phyloP scores from a whole-genome alignment of 2,329 filamentous ascomycete species.

The Verticillium isaacii region DNA sequence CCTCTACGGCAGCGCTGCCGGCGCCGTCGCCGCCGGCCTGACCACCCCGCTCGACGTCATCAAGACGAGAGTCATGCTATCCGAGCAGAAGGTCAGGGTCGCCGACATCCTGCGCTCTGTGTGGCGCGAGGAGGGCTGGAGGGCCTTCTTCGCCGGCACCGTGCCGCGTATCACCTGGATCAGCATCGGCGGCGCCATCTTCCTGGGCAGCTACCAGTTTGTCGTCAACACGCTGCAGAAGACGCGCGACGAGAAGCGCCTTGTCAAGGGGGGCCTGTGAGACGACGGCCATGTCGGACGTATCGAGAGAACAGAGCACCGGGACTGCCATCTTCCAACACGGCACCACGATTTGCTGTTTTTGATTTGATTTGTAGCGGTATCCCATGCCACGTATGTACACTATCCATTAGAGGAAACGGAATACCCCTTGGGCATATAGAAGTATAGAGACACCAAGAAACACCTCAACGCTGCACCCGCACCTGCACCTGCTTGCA shows the following conservation, averaged over 20 bases:
- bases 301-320: slow-evolving; percentile 12
- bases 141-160: slow-evolving; percentile 69
- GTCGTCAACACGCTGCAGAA: slow-evolving; percentile 65
- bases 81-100: slow-evolving; percentile 60
- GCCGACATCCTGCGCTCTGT: slow-evolving; percentile 59
- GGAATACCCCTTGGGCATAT: slow-evolving; percentile 1
- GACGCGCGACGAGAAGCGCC: neutral
- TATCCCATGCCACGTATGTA: neutral
- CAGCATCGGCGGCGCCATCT: slow-evolving; percentile 87
- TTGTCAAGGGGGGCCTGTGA: neutral
- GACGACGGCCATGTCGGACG: neutral
- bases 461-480: slow-evolving; percentile 3
- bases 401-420: neutral
- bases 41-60: slow-evolving; percentile 95
- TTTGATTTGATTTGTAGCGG: neutral
- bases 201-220: slow-evolving; percentile 90
- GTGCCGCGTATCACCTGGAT: slow-evolving; percentile 92
- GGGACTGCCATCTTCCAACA: slow-evolving; percentile 16
- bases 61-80: slow-evolving; percentile 95
- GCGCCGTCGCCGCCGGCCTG: slow-evolving; percentile 77
- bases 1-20: slow-evolving; percentile 76
- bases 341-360: neutral
- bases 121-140: slow-evolving; percentile 55
- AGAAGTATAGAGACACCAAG: neutral
- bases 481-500: neutral